Base-by-base conservation (phyloP, 768 basidiomycete genomes). In the Candolleomyces aberdarensis region DNA sequence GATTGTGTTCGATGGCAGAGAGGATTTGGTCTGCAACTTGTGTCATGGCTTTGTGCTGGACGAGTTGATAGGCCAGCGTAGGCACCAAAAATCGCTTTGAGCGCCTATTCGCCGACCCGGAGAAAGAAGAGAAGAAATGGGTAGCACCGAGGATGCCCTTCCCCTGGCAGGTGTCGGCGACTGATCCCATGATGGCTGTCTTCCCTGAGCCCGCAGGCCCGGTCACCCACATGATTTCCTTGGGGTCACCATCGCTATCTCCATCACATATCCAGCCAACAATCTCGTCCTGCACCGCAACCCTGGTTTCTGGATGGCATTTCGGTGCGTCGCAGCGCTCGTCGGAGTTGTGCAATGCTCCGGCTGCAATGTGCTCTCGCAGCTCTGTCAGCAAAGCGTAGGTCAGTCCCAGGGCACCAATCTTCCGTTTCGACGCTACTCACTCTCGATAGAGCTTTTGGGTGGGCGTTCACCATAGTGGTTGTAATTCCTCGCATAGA, bases 131-230 rank as follows among this genome's bases (percentile, higher is more conserved):
- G 36, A 62, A 62, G 52, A 62, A 59, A 31, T 54, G 59, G 43
- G 52, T 58, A 15, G 51, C 62, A 6, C 46, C 51, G 3, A 62
- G 53, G 5, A 19, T 39, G 20, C 46, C 50, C 40, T 54, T 39
- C 26, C 29, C 46, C 22, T 54, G 32, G 26, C 50, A 54, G 11
- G 31, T 44, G 14, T 59, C 58, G 8, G 62, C 57, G 26, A 62
- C 29, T 7, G 52, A 50, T 9, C 54, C 52, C 39, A 48, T 47
- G n/a, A 62, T 58, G 20, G 57, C 58, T 0, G 62, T 58, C 29
- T 59, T 62, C 1, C 62, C 62, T 14, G 57, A 32, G 14, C 62
- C 61, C 0, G 61, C 55, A 17, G 55, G 56, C 8, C 61, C 62
- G 1, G 29, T 50, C 9, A 62, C 36, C 62, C 62, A 59, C 17